Evolutionary conservation across 768 basidiomycete species (phyloP), one percentile per base, ranked within the genome.

Genomic region (Serendipita vermifera): DNA sequence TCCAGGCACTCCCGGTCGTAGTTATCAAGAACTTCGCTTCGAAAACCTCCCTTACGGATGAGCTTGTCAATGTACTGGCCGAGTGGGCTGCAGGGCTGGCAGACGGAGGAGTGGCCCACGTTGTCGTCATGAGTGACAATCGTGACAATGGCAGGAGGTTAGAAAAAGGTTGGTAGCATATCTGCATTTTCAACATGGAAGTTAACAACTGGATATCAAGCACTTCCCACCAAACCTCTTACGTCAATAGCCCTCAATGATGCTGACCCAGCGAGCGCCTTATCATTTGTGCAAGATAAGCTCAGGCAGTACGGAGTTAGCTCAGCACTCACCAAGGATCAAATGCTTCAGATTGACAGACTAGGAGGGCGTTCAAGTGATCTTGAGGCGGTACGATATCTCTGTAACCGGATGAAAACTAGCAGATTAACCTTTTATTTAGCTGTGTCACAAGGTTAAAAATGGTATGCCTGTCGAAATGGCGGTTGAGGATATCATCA

Each of bases 301-400:
- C 74, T 94, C 38, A 73, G 71, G 5, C 77, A 77, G 24, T 54
- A 57, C 48, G 27, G 55, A 31, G 62, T 80, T 15, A 69, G 78
- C 26, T 62, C 76, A 9, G 70, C 74, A 4, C 76, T 92, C 55
- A 79, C 78, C 1, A 56, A 64, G 7, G 71, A 79, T 27, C 80
- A 90, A 60, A 71, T 71, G 11, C 64, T 72, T 31, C 75, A 78
- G 56, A 75, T 99, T 24, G 75, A 82, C 51, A 77, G 81, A 22
- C 77, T 98, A 0, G 96, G 96, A 33, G 96, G 96, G 29, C 77
- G 96, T 14, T 83, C 91, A 46, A 88, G 85, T 60, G 91, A 96
- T 64, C 78, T 96, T 20, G 85, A 90, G 65, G 83, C 77, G 41
- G 89, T 90, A 58, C 70, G 5, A 22, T 6, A 27, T 36, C 38